These are phyloP conservation scores for Phytophthora litchii DNA, from an alignment of 352 stramenopile species.

Conservation along the genomic window DNA sequence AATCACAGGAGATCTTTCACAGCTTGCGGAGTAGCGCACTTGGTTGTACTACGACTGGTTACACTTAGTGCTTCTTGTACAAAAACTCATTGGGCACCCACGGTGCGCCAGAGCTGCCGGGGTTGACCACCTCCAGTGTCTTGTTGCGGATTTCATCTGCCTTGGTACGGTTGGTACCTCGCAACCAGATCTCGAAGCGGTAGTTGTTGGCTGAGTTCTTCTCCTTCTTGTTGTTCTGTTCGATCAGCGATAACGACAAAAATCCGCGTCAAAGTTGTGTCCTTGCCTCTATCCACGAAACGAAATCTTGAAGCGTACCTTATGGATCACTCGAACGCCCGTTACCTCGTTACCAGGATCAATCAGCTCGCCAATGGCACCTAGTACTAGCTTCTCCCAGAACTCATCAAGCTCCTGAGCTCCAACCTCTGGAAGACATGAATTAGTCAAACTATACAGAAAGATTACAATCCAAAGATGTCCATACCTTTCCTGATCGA, in stretches of 20 bases:
- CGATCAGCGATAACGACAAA: constrained; percentile 1
- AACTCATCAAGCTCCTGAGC: constrained; percentile 84
- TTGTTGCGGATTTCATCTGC: constrained; percentile 80
- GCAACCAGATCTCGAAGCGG: constrained; percentile 87
- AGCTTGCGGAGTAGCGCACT: constrained; percentile 1
- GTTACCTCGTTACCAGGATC: constrained; percentile 89
- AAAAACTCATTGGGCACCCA: constrained; percentile 72
- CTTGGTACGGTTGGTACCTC: constrained; percentile 55
- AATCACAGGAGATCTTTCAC: no score
- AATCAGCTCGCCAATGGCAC: constrained; percentile 90
- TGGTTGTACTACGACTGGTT: constrained; percentile 13
- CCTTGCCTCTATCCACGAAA: not conserved
- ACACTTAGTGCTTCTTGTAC: constrained; percentile 85
- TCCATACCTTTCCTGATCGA: constrained; percentile 74
- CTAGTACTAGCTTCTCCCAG: constrained; percentile 91
- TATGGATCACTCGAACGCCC: constrained; percentile 92
- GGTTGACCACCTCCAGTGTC: constrained; percentile 76
- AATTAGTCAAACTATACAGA: constrained; percentile 1
- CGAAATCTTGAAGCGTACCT: constrained; percentile 44
- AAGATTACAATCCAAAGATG: not conserved
- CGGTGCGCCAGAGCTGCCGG: constrained; percentile 44
- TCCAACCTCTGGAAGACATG: constrained; percentile 54
- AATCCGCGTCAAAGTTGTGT: not conserved
- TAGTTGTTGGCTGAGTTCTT: constrained; percentile 86
- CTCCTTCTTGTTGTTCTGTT: constrained; percentile 88